Percentiles rank a stretch among this genome's conserved stretches.
Evolutionary conservation across 1,284 basidiomycete genomes (phyloP).

Genomic region (Fistulinella staudtii): DNA sequence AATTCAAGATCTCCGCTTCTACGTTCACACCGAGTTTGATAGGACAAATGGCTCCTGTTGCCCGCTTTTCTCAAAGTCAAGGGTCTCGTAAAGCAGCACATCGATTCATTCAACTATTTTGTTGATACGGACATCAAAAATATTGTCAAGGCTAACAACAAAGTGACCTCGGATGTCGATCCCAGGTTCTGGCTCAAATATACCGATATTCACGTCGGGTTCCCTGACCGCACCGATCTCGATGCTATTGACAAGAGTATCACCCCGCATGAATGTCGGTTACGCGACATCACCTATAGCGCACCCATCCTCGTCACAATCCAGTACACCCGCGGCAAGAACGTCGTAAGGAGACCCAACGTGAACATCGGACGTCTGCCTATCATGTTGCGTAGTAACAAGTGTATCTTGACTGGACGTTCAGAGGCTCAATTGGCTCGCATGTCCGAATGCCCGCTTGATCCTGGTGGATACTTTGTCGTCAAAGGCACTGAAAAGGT

Average conservation of each 20-base stretch:
- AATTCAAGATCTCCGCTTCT: no score
- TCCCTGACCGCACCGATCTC: slow-evolving; percentile 85
- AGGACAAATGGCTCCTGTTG: slow-evolving; percentile 92
- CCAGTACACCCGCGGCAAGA: slow-evolving; percentile 92
- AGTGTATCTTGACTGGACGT: slow-evolving; percentile 83
- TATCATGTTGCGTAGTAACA: slow-evolving; percentile 96
- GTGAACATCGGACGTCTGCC: slow-evolving; percentile 92
- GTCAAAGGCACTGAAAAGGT: slow-evolving; percentile 99
- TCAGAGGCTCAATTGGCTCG: slow-evolving; percentile 80
- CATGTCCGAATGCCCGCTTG: slow-evolving; percentile 96
- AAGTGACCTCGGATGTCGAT: slow-evolving; percentile 94
- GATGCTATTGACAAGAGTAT: slow-evolving; percentile 80
- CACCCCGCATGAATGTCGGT: slow-evolving; percentile 96
- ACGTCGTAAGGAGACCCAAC: slow-evolving; percentile 79
- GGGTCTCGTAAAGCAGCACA: slow-evolving; percentile 98
- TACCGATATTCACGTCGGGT: slow-evolving; percentile 90
- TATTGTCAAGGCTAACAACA: slow-evolving; percentile 91
- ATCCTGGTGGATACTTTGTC: slow-evolving; percentile 98
- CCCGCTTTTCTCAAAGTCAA: slow-evolving; percentile 96
- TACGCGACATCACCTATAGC: slow-evolving; percentile 94
- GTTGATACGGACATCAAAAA: slow-evolving; percentile 97
- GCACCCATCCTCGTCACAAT: slow-evolving; percentile 95
- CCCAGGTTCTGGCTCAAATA: slow-evolving; percentile 98
- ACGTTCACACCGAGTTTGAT: no score
- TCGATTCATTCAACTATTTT: slow-evolving; percentile 99